Conservation (phyloP, 1,284 basidiomycete species). For the Ustilago trichophora region DNA sequence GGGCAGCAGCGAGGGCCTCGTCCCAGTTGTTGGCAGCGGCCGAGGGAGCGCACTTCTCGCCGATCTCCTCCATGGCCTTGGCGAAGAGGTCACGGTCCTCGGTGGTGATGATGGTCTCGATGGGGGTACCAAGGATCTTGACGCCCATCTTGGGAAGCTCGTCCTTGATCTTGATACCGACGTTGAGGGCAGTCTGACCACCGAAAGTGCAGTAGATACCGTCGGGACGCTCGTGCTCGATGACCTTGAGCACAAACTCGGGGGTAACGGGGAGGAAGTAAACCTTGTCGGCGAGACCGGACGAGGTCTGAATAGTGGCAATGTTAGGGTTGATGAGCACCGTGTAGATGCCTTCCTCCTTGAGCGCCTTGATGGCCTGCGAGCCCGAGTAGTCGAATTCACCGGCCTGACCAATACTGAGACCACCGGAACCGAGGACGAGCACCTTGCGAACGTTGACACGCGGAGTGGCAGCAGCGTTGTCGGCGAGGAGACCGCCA, state of each 20-base stretch:
- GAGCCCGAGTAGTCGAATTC: slow-evolving; percentile 99
- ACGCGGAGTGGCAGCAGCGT: slow-evolving; percentile 79
- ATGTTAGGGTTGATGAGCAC: slow-evolving; percentile 98
- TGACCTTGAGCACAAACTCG: slow-evolving; percentile 96
- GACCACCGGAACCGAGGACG: slow-evolving; percentile 95
- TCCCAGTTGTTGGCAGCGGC: slow-evolving; percentile 78
- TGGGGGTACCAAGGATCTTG: slow-evolving; percentile 93
- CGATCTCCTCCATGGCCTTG: slow-evolving; percentile 92
- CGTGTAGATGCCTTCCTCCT: slow-evolving; percentile 98
- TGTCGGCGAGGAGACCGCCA: slow-evolving; percentile 84
- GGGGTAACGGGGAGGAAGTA: slow-evolving; percentile 98
- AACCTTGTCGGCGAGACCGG: slow-evolving; percentile 97
- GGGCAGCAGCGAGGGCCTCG: slow-evolving; percentile 86
- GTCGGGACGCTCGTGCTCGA: slow-evolving; percentile 97
- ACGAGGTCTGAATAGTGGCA: slow-evolving; percentile 98
- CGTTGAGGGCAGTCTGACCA: slow-evolving; percentile 95
- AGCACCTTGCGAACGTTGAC: slow-evolving; percentile 88
- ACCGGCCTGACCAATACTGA: slow-evolving; percentile 97
- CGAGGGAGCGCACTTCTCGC: slow-evolving; percentile 89
- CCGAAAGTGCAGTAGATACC: slow-evolving; percentile 99
- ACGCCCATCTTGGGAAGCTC: slow-evolving; percentile 84
- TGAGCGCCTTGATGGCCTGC: slow-evolving; percentile 98
- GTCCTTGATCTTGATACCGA: slow-evolving; percentile 96
- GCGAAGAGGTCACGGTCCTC: slow-evolving; percentile 97
- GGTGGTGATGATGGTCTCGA: slow-evolving; percentile 95